Evolutionary conservation across 208 protist genomes (phyloP).

Genomic region (Leishmania mexicana): DNA sequence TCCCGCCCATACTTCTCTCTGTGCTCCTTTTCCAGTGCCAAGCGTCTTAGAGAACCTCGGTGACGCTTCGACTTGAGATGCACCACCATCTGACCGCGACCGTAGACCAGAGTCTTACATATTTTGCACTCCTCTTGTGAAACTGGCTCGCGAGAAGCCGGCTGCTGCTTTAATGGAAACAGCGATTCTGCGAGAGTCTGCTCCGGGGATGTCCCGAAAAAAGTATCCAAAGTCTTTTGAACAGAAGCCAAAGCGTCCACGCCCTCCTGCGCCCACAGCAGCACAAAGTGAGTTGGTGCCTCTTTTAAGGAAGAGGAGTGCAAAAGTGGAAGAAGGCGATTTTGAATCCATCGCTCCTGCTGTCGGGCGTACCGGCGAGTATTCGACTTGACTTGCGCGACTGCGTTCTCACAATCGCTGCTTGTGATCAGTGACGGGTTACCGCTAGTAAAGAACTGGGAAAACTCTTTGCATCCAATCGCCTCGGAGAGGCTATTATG

Average conservation of each 20-base stretch:
- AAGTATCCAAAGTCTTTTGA: not conserved
- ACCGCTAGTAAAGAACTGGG: constrained; percentile 15
- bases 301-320: constrained; percentile 24
- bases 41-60: constrained; percentile 48
- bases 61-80: constrained; percentile 79
- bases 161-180: constrained; percentile 18
- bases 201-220: not conserved
- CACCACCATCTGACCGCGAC: constrained; percentile 42
- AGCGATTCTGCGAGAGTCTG: not conserved
- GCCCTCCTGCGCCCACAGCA: constrained; percentile 7
- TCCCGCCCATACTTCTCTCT: constrained; percentile 59
- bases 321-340: constrained; percentile 62
- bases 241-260: not conserved
- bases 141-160: constrained; percentile 24
- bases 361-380: constrained; percentile 81
- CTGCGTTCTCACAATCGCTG: constrained; percentile 18
- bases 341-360: constrained; percentile 81
- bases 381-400: constrained; percentile 69
- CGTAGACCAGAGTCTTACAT: constrained; percentile 63
- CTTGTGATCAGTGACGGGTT: constrained; percentile 5
- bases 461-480: constrained; percentile 86
- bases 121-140: constrained; percentile 55
- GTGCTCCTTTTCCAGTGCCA: constrained; percentile 50
- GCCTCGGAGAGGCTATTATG: constrained; percentile 44
- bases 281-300: constrained; percentile 18